Evolutionary conservation across 495 filamentous ascomycete species (phyloP).

Genomic region (Podospora tetraspora): DNA sequence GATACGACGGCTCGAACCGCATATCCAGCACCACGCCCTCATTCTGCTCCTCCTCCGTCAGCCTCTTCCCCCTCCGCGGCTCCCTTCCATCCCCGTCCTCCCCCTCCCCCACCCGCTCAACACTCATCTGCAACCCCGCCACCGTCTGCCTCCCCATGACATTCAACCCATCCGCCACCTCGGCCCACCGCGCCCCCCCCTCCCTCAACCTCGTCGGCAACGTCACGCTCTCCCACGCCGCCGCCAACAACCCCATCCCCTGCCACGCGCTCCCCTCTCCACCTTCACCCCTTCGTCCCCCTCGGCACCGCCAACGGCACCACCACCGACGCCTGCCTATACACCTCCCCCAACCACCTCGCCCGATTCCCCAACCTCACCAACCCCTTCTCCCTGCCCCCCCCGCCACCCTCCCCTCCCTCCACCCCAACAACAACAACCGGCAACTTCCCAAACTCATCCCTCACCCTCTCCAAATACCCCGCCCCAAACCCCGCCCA

Average conservation of each 20-base stretch:
- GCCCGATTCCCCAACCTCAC: slow-evolving; percentile 62
- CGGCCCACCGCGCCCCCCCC: slow-evolving; percentile 47
- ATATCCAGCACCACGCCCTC: slow-evolving; percentile 27
- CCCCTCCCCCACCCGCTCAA: slow-evolving; percentile 17
- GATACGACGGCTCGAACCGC: slow-evolving; percentile 24
- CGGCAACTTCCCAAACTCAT: slow-evolving; percentile 83
- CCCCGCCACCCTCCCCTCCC: slow-evolving; percentile 33
- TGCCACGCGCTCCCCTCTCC: slow-evolving; percentile 72
- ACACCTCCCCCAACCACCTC: slow-evolving; percentile 58
- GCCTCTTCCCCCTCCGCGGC: slow-evolving; percentile 1
- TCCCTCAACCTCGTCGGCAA: slow-evolving; percentile 68
- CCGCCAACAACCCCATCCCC: slow-evolving; percentile 67
- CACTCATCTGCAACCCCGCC: slow-evolving; percentile 61
- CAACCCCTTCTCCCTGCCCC: slow-evolving; percentile 39
- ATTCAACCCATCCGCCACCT: slow-evolving; percentile 67
- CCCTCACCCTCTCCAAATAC: slow-evolving; percentile 75
- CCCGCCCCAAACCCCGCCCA: slow-evolving; percentile 84
- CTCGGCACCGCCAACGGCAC: slow-evolving; percentile 68
- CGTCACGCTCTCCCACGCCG: slow-evolving; percentile 73
- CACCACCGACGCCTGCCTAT: slow-evolving; percentile 68
- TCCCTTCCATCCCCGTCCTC: slow-evolving; percentile 16
- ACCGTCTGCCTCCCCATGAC: slow-evolving; percentile 75
- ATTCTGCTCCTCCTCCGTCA: slow-evolving; percentile 16
- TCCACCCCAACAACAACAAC: slow-evolving; percentile 85
- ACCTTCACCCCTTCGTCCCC: slow-evolving; percentile 52